These are phyloP conservation scores for Ascochyta koolunga DNA, from an alignment of 2,329 filamentous ascomycete species.

Conservation along the genomic window DNA sequence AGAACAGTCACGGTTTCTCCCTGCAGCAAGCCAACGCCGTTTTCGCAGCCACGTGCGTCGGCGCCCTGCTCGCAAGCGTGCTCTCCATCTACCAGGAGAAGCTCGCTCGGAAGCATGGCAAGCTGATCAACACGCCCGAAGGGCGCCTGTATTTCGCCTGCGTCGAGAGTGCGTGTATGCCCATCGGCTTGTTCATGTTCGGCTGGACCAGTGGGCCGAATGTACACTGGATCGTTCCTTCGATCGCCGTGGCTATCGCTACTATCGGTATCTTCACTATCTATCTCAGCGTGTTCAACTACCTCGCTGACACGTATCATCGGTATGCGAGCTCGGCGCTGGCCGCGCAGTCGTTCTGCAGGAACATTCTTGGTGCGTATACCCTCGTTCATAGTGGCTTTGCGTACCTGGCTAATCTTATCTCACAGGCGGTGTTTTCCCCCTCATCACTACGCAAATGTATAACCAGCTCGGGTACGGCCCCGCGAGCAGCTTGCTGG, in stretches of 20 bases:
- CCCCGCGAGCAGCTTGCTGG: slow-evolving; percentile 75
- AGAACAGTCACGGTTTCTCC: slow-evolving; percentile 69
- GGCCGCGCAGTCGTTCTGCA: slow-evolving; percentile 83
- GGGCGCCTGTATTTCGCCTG: slow-evolving; percentile 84
- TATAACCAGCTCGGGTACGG: slow-evolving; percentile 74
- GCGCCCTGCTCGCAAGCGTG: slow-evolving; percentile 68
- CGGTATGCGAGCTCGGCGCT: slow-evolving; percentile 83
- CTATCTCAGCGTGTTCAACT: slow-evolving; percentile 84
- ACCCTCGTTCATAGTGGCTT: background rate
- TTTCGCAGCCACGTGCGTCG: slow-evolving; percentile 75
- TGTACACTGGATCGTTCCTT: slow-evolving; percentile 74
- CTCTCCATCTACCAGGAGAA: slow-evolving; percentile 75
- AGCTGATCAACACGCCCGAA: slow-evolving; percentile 63
- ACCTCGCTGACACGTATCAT: slow-evolving; percentile 87
- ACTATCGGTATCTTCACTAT: slow-evolving; percentile 86
- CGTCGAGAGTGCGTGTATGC: slow-evolving; percentile 74
- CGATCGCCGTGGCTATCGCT: slow-evolving; percentile 72
- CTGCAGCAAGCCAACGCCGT: slow-evolving; percentile 71
- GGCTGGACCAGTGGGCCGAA: slow-evolving; percentile 70
- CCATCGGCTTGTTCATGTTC: slow-evolving; percentile 81
- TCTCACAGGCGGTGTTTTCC: slow-evolving; percentile 69
- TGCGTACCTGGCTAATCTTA: background rate
- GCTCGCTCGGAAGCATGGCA: slow-evolving; percentile 59
- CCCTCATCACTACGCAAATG: slow-evolving; percentile 74
- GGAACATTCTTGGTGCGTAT: slow-evolving; percentile 71